Evolutionary conservation across 2,329 filamentous ascomycete species (phyloP), one percentile per base, ranked within the genome.

Genomic region (Colletotrichum lindemuthianum): DNA sequence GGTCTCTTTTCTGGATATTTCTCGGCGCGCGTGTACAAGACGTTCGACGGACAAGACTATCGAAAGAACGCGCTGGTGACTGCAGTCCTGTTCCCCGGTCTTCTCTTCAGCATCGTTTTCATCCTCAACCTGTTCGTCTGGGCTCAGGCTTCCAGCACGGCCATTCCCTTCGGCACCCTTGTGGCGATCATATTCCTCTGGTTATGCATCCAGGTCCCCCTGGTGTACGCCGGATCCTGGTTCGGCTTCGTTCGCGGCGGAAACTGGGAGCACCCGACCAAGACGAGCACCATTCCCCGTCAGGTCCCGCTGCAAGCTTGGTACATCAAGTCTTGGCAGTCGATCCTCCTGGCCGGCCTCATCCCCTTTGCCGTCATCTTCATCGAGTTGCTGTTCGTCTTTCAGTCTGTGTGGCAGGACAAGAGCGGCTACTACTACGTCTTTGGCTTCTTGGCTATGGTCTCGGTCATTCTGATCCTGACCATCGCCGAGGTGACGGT

Each of bases 341-440:
- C 89, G 1, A 82, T 90, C 8, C 78, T 96, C 37, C 78, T 96
- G 9, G 90, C 91, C 0, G 93, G 93, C 1, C 79, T 96, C 15
- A 86, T 95, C 8, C 92, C 93, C 0, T 97, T 97, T 73, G 91
- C 91, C 2, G 92, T 96, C 60, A 89, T 96, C 70, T 96, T 95
- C 76, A 92, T 96, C 72, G 92, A 96, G 78, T 84, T 96, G 12
- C 83, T 95, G 45, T 96, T 94, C 74, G 89, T 96, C 53, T 96
- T 96, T 78, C 92, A 93, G 78, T 93, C 90, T 52, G 77, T 96
- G 39, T 96, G 92, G 91, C 90, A 94, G 75, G 93, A 96, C 77
- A 96, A 96, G 81, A 93, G 88, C 72, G 92, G 92, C 7, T 96
- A 94, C 77, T 97, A 97, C 78, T 97, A 97, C 76, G 89, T 96